These are phyloP conservation scores for Globisporangium camurandrum DNA, from an alignment of 352 stramenopile genomes.

Conservation along the genomic window DNA sequence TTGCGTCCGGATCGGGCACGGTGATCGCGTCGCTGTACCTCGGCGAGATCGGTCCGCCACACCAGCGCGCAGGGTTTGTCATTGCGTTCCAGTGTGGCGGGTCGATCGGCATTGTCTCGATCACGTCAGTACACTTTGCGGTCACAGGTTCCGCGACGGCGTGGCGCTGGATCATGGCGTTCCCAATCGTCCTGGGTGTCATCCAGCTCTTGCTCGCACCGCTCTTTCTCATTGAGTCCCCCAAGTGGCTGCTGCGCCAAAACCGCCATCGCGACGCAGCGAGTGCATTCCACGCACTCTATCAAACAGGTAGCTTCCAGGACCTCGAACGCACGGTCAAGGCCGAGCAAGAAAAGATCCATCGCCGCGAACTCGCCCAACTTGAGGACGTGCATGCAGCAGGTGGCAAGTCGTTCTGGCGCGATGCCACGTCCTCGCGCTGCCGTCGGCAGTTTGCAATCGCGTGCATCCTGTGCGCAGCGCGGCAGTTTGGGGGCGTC, in stretches of 20 bases:
- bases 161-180: slow-evolving; percentile 33
- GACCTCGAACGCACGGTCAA: slow-evolving; percentile 23
- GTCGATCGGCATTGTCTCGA: slow-evolving; percentile 24
- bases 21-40: slow-evolving; percentile 29
- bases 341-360: slow-evolving; percentile 17
- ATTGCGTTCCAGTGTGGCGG: slow-evolving; percentile 24
- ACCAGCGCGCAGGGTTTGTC: slow-evolving; percentile 27
- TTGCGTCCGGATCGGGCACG: slow-evolving; percentile 26
- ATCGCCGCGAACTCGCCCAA: slow-evolving; percentile 14
- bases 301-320: slow-evolving; percentile 22
- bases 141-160: slow-evolving; percentile 19
- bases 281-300: slow-evolving; percentile 22
- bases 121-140: slow-evolving; percentile 27
- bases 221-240: slow-evolving; percentile 23
- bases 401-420: slow-evolving; percentile 16
- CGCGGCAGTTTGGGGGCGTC: slow-evolving; percentile 29
- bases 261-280: slow-evolving; percentile 17
- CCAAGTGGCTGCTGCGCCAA: slow-evolving; percentile 28
- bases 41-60: slow-evolving; percentile 24
- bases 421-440: slow-evolving; percentile 18
- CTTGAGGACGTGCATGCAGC: slow-evolving; percentile 3
- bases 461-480: slow-evolving; percentile 23
- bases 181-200: slow-evolving; percentile 21
- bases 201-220: slow-evolving; percentile 21
- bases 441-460: slow-evolving; percentile 28